Base-by-base conservation (phyloP, 1,139 yeast species). In the Diutina mesorugosa region DNA sequence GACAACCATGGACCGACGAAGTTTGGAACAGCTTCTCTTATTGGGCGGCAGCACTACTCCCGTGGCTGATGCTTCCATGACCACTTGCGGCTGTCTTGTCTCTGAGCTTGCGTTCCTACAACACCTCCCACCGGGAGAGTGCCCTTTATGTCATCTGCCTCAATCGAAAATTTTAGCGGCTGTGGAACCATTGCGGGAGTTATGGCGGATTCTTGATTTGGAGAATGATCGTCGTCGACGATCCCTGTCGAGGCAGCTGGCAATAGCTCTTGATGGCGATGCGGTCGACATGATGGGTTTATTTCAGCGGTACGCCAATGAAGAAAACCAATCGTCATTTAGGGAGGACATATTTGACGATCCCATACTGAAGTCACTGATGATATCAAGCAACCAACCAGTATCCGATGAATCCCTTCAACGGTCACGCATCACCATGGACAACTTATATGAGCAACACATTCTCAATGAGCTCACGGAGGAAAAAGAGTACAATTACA, bases 31-130 rank as follows among this genome's bases (percentile, higher is more conserved):
- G 14, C 51, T 48, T 12, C 35, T 48, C 16, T 7, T 14, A 3
- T 1, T 48, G 12, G 51, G 32, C 2, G 51, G 51, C 38, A 28
- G 35, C 12, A 21, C 21, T 1, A 21, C n/a, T 6, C 52, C 35
- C 2, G 48, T 45, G 18, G n/a, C 35, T 12, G 90, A 85, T 67
- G 77, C 83, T 6, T 73, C 82, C 1, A 77, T 84, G 26, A 69
- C 87, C 21, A 69, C 83, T 0, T 88, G 95, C 69, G 93, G 95
- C 0, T 87, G 95, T 67, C 67, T 87, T 10, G 74, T 84, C 0
- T 83, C 91, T 0, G 86, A 84, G 61, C 61, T 69, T 0, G 69
- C 58, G 28, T 75, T 74, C 60, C 29, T 28, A 5, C 41, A 35
- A 12, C 41, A 35, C 14, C 14, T 35, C 12, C 26, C 30, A 45